Evolutionary conservation across 768 basidiomycete species (phyloP), one percentile per base, ranked within the genome.

Genomic region (Termitomyces sp.): DNA sequence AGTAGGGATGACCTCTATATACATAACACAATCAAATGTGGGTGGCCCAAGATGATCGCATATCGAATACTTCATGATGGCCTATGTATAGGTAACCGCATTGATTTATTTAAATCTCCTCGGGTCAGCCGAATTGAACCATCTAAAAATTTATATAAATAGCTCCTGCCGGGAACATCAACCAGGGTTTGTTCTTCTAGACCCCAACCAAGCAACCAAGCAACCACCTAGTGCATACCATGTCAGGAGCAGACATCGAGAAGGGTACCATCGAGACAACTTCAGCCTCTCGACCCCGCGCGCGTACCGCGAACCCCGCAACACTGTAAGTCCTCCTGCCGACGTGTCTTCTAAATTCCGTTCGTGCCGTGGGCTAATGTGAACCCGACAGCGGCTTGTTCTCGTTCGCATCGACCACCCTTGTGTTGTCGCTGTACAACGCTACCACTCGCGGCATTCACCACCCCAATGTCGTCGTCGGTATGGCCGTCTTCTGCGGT

Each of bases 401-500:
- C 69, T 86, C 88, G 39, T 93, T 93, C 74, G 91, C 92, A 20
- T 87, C 88, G 4, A 91, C 92, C 12, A 92, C 90, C 0, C 79
- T 93, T 65, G 85, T 93, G 55, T 76, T 92, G 34, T 92, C 89
- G 5, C 61, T 93, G 61, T 89, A 81, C 79, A 93, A 93, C 67
- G 74, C 82, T 30, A 70, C 78, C 18, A 79, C 82, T 1, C 80
- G 85, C n/a, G 66, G 72, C 24, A 76, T 92, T 61, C 60, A 65
- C 18, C 65, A 67, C 5, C 85, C 89, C 40, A 92, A 93, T 57
- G 82, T 85, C 30, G 84, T 93, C 48, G 80, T 93, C 49, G 94
- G 92, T 51, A 93, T 95, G 92, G 91, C 92, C 26, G 67, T 91
- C 63, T 89, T 86, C 72, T 83, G 83, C 60, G 94, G 93, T 62